Evolutionary conservation across 768 basidiomycete genomes (phyloP), one percentile per base, ranked within the genome.

Genomic region (Boletus sensibilis): DNA sequence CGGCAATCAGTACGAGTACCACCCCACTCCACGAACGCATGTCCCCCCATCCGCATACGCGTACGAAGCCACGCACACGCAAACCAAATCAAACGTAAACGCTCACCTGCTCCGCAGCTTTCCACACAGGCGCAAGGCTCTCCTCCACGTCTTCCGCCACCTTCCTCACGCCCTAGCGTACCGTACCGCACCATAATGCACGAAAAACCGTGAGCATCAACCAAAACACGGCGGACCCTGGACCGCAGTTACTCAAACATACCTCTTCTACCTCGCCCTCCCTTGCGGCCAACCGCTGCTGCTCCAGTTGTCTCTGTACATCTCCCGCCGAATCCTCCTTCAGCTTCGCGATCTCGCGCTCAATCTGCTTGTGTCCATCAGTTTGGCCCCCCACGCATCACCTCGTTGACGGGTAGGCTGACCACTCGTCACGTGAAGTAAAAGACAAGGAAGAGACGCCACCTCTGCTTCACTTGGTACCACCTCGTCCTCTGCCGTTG

Each of bases 281-380:
- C 13, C 34, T 50, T 14, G 45, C 58, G 1, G 56, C 68, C 40
- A 14, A 9, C n/a, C 50, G 53, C 18, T 68, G 68, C 13, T 60
- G 53, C 38, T 47, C 49, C 16, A 67, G 43, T 20, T 69, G 65
- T 31, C 58, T 61, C 41, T 63, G 33, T 8, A 69, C 65, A 34
- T 69, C 68, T 5, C 11, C 58, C 25, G 35, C 60, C 2, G 68
- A 69, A 40, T 69, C 64, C 7, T 52, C 51, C 47, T 58, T 54
- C 14, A 69, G 57, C 34, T 69, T 52, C 31, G 37, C 48, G 8
- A 70, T 63, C 31, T 69, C 45, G 5, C 62, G 57, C 1, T 65
- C 63, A 11, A 69, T 68, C 68, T 68, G 25, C 14, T 13, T 7
- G 18, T 7, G 4, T 39, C 18, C n/a, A 23, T 64, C 33, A 58